These are phyloP conservation scores for Boletus semigastroideus DNA, from an alignment of 1,284 basidiomycete species.

Conservation along the genomic window DNA sequence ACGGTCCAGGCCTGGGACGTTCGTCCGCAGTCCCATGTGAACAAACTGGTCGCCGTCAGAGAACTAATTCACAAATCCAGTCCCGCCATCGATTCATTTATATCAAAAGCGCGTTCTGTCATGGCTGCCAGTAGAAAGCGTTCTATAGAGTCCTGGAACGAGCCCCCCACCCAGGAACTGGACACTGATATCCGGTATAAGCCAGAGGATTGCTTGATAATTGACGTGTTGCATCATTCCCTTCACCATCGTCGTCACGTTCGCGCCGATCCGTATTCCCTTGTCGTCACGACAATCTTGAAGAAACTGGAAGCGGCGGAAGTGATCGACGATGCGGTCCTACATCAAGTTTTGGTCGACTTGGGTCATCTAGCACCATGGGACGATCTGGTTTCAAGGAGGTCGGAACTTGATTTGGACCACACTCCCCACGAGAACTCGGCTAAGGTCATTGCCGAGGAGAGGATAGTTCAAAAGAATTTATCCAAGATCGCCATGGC, in stretches of 20 bases:
- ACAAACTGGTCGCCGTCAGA: constrained; percentile 54
- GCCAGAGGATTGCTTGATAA: constrained; percentile 58
- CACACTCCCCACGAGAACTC: constrained; percentile 37
- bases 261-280: constrained; percentile 65
- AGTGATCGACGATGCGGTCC: constrained; percentile 39
- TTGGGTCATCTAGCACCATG: constrained; percentile 74
- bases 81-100: constrained; percentile 54
- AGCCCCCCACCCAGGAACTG: constrained; percentile 32
- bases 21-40: constrained; percentile 63
- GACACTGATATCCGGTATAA: constrained; percentile 48
- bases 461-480: constrained; percentile 37
- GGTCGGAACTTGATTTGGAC: constrained; percentile 35
- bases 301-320: constrained; percentile 47
- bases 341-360: constrained; percentile 55
- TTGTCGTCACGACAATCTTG: constrained; percentile 58
- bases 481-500: constrained; percentile 8
- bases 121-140: constrained; percentile 34
- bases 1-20: constrained; percentile 63
- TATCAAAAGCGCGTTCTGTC: constrained; percentile 51
- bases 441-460: constrained; percentile 29
- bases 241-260: constrained; percentile 57
- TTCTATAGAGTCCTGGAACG: constrained; percentile 35
- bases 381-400: constrained; percentile 58
- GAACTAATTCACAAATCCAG: constrained; percentile 48
- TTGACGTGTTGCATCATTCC: constrained; percentile 66